phyloP scores from a whole-genome alignment of 495 filamentous ascomycete genomes.

The Penicillium soppii region DNA sequence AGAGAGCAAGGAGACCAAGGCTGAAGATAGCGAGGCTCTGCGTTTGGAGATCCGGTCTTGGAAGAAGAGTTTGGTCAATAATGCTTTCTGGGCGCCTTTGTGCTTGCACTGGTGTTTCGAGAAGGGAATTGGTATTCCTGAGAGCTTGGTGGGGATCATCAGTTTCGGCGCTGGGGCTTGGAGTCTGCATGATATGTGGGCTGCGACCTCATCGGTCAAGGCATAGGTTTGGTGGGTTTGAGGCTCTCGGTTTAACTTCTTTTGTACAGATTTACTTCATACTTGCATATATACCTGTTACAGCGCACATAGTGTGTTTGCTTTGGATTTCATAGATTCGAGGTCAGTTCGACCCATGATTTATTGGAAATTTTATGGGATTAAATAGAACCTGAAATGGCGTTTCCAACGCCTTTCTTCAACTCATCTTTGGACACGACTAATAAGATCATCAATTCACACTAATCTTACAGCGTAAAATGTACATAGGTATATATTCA shows the following conservation, averaged over 20 bases:
- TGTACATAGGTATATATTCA: too few species aligned
- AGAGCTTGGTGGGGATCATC: conserved; percentile 61
- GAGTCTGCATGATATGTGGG: conserved; percentile 39
- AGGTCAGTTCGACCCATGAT: background rate
- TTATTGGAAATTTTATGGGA: background rate
- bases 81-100: conserved; percentile 58
- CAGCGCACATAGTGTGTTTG: background rate
- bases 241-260: conserved; percentile 1
- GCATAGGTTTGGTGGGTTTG: conserved; percentile 8
- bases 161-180: conserved; percentile 58
- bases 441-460: too few species aligned
- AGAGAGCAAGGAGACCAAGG: conserved; percentile 24
- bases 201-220: conserved; percentile 32
- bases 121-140: conserved; percentile 67
- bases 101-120: conserved; percentile 81
- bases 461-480: too few species aligned
- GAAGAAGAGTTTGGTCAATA: conserved; percentile 48
- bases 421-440: too few species aligned
- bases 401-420: too few species aligned
- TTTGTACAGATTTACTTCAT: conserved; percentile 12
- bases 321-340: background rate
- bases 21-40: conserved; percentile 38
- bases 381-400: too few species aligned
- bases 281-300: conserved; percentile 8
- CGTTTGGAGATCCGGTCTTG: conserved; percentile 44